Percentiles rank a stretch among this genome's conserved stretches.
These are phyloP conservation scores for Ustilago lituana DNA, from an alignment of 1,284 basidiomycete genomes.

Conservation along the genomic window DNA sequence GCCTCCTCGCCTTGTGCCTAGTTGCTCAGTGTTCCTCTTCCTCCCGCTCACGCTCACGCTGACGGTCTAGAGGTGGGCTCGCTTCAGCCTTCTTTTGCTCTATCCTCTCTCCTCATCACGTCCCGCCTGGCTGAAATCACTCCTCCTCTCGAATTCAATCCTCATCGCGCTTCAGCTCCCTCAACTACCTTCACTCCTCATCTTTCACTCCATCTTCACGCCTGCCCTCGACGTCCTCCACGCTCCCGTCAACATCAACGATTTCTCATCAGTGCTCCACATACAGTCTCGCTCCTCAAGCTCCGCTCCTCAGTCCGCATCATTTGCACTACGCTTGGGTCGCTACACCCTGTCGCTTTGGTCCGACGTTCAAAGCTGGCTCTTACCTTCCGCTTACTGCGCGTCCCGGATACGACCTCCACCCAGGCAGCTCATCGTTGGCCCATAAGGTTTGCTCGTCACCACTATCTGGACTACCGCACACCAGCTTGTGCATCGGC, in stretches of 20 bases:
- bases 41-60: conserved; percentile 9
- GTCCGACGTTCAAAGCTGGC: no score
- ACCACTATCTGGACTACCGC: no score
- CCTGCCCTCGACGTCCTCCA: no score
- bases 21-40: conserved; percentile 1
- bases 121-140: not conserved
- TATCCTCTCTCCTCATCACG: conserved; percentile 11
- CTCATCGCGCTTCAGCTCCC: not conserved
- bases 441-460: no score
- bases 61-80: conserved; percentile 1
- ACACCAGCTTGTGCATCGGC: no score
- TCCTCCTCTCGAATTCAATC: not conserved
- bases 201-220: not conserved
- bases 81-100: conserved; percentile 4
- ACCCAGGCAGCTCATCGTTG: no score
- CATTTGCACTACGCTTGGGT: not conserved
- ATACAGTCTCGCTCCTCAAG: no score
- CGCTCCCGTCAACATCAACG: conserved; percentile 2
- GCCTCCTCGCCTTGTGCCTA: not conserved
- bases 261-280: no score
- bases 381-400: no score
- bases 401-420: no score
- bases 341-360: no score
- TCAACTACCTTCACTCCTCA: not conserved
- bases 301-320: not conserved